These are phyloP conservation scores for Acorus gramineus DNA, from an alignment of 106 monocot species.

Conservation along the genomic window DNA sequence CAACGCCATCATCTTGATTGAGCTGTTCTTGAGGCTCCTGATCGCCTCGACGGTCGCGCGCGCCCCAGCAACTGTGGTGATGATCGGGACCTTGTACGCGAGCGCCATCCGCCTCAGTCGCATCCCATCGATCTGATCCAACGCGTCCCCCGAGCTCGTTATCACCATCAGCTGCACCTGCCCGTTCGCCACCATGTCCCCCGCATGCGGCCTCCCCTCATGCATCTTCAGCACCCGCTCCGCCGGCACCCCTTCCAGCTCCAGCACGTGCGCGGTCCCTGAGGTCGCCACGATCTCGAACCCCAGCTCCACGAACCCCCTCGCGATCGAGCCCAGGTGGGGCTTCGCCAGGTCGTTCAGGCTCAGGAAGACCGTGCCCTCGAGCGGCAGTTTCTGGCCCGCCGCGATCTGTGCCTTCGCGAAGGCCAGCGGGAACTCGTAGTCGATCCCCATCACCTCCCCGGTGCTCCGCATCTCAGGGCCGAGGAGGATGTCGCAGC, in stretches of 20 bases:
- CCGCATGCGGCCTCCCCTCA: slow-evolving; percentile 87
- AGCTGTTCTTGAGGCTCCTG: slow-evolving; percentile 55
- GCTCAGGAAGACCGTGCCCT: slow-evolving; percentile 72
- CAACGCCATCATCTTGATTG: slow-evolving; percentile 74
- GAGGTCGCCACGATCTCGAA: slow-evolving; percentile 80
- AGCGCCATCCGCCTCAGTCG: slow-evolving; percentile 72
- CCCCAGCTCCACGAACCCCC: slow-evolving; percentile 60
- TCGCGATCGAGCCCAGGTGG: slow-evolving; percentile 61
- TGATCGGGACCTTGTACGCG: slow-evolving; percentile 83
- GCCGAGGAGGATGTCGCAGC: slow-evolving; percentile 90
- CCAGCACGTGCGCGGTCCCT: slow-evolving; percentile 72
- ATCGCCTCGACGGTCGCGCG: slow-evolving; percentile 79
- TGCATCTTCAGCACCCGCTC: slow-evolving; percentile 93
- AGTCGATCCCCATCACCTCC: slow-evolving; percentile 96
- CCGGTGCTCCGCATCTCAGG: slow-evolving; percentile 99
- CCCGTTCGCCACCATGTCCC: slow-evolving; percentile 93
- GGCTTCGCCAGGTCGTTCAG: slow-evolving; percentile 89
- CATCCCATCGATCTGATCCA: slow-evolving; percentile 78
- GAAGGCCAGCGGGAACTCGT: slow-evolving; percentile 73
- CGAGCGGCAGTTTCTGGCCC: slow-evolving; percentile 74
- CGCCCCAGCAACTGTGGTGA: slow-evolving; percentile 90
- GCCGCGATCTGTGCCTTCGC: slow-evolving; percentile 98
- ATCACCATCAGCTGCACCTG: slow-evolving; percentile 92
- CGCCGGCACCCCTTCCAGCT: slow-evolving; percentile 64
- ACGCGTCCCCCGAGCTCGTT: slow-evolving; percentile 84